phyloP scores from a whole-genome alignment of 805 yeast species.

The Wickerhamiella slavikovae region DNA sequence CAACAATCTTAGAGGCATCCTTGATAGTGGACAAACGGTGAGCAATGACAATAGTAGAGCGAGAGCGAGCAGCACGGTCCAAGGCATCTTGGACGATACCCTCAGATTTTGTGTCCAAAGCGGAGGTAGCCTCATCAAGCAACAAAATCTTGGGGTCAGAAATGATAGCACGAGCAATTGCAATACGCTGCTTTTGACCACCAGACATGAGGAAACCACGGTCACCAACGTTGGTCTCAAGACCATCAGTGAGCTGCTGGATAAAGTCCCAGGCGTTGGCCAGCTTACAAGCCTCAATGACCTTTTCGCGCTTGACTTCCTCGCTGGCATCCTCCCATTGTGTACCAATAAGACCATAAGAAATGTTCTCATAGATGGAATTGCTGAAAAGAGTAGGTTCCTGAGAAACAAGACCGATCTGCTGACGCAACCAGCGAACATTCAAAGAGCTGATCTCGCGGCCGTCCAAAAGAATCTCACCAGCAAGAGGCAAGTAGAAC shows the following conservation, averaged over 20 bases:
- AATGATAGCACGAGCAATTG: conserved; percentile 49
- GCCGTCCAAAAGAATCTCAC: conserved; percentile 65
- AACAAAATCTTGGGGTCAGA: conserved; percentile 39
- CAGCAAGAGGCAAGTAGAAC: conserved; percentile 62
- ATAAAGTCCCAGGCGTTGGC: conserved; percentile 23
- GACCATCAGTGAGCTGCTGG: conserved; percentile 55
- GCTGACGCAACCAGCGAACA: conserved; percentile 49
- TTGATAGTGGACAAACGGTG: conserved; percentile 36
- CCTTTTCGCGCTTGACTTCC: conserved; percentile 19
- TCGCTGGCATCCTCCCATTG: conserved; percentile 34
- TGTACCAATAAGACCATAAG: conserved; percentile 63
- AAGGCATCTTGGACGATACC: conserved; percentile 23
- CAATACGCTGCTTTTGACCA: conserved; percentile 54
- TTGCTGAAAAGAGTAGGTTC: conserved; percentile 89
- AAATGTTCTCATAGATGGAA: conserved; percentile 65
- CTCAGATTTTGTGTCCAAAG: conserved; percentile 28
- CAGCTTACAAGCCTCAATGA: conserved; percentile 19
- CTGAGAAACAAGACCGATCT: conserved; percentile 84
- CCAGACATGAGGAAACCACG: conserved; percentile 43
- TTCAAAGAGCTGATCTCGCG: conserved; percentile 57
- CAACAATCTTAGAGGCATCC: conserved; percentile 35
- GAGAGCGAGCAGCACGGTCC: conserved; percentile 17
- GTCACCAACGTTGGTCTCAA: conserved; percentile 48
- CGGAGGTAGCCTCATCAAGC: conserved; percentile 47
- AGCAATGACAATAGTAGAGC: conserved; percentile 37